Evolutionary conservation across 2,329 filamentous ascomycete species (phyloP).

Genomic region (Trichophyton verrucosum): DNA sequence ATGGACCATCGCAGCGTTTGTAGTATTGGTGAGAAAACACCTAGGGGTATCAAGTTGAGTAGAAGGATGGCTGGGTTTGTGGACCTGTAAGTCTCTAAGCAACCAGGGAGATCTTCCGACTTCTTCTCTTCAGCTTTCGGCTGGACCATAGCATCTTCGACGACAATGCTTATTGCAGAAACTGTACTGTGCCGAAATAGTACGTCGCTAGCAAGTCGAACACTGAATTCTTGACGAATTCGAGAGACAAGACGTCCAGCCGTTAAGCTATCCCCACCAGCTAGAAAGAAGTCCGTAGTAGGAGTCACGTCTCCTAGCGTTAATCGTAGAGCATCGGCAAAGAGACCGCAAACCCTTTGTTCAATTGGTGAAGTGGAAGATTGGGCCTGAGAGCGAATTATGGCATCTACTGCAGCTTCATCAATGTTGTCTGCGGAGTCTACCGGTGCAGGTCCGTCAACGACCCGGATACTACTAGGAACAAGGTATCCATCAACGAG

Average conservation of each 20-base stretch:
- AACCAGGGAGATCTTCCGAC: not conserved
- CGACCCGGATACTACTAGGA: not conserved
- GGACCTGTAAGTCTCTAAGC: not conserved
- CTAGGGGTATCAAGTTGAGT: not conserved
- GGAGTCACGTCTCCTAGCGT: not conserved
- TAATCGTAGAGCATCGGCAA: not conserved
- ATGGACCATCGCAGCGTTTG: not conserved
- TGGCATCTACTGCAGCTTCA: not conserved
- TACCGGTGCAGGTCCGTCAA: not conserved
- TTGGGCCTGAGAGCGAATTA: not conserved
- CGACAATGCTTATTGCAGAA: not conserved
- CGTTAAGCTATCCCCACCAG: slow-evolving; percentile 3
- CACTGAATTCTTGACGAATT: not conserved
- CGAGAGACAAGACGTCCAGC: not conserved
- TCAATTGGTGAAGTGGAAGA: not conserved
- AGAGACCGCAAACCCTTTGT: not conserved
- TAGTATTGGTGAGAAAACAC: not conserved
- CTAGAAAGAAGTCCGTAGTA: not conserved
- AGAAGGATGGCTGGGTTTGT: not conserved
- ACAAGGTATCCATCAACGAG: slow-evolving; percentile 1
- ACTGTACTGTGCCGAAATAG: slow-evolving; percentile 1
- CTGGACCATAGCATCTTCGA: not conserved
- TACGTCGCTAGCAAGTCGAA: not conserved
- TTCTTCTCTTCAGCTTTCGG: not conserved
- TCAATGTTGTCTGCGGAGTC: not conserved